These are phyloP conservation scores for Mycosphaerella sp. DNA, from an alignment of 2,329 filamentous ascomycete species.

Conservation along the genomic window DNA sequence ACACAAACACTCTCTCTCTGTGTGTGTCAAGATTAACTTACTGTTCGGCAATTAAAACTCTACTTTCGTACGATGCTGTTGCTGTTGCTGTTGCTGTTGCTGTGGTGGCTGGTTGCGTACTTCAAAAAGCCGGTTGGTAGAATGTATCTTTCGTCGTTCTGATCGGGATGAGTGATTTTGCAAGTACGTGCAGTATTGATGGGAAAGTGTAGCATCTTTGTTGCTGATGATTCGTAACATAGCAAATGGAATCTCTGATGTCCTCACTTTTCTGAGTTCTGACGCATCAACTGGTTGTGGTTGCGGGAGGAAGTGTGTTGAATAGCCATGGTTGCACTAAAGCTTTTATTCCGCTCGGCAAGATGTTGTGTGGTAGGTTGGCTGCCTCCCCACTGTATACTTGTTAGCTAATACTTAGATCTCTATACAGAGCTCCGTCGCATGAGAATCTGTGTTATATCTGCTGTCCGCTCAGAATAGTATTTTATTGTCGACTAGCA, in stretches of 20 bases:
- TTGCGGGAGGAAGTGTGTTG: background rate
- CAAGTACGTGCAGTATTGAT: background rate
- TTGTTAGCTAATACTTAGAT: background rate
- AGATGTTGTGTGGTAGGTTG: background rate
- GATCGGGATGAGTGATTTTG: background rate
- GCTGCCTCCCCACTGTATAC: background rate
- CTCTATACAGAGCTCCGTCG: background rate
- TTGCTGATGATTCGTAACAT: background rate
- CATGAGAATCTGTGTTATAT: background rate
- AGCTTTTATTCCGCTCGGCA: background rate
- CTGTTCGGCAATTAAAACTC: background rate
- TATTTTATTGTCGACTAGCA: background rate
- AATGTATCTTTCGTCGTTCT: background rate
- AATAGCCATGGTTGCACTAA: slow-evolving; percentile 4
- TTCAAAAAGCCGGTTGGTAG: background rate
- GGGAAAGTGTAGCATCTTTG: slow-evolving; percentile 1
- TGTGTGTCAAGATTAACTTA: slow-evolving; percentile 4
- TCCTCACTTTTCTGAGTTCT: slow-evolving; percentile 3
- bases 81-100: background rate
- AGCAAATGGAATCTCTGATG: background rate
- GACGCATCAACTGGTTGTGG: background rate
- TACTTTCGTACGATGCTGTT: background rate
- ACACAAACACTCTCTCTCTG: background rate
- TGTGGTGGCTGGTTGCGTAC: background rate
- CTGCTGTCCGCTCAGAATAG: background rate